Evolutionary conservation across 2,329 filamentous ascomycete species (phyloP).

Genomic region (Ceratocystis eucalypticola): DNA sequence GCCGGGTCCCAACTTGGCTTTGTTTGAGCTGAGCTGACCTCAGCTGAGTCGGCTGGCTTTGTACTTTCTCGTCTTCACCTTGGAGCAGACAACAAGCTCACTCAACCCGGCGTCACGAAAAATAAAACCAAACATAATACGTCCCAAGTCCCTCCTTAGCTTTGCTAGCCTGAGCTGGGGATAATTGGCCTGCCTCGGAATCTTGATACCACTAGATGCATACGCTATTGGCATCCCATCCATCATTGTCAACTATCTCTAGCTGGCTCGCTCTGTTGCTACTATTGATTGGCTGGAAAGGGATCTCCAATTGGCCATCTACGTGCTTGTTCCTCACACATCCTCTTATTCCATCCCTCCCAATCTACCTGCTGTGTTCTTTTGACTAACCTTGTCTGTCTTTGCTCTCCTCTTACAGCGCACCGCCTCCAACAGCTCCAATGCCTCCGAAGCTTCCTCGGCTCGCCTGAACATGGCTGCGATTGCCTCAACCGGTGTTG

Average conservation of each 20-base stretch:
- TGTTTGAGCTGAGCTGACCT: neutral
- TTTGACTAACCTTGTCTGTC: conserved; percentile 9
- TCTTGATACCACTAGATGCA: neutral
- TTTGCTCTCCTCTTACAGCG: conserved; percentile 32
- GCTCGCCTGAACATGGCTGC: conserved; percentile 78
- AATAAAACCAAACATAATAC: too few relatives aligned
- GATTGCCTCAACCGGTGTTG: conserved; percentile 71
- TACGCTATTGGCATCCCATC: neutral
- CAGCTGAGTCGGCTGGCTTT: too few relatives aligned
- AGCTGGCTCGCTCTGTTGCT: too few relatives aligned
- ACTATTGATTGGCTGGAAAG: neutral
- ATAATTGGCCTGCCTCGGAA: conserved; percentile 6
- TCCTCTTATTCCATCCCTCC: neutral
- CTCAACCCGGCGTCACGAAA: too few relatives aligned
- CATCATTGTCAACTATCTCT: neutral
- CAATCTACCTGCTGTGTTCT: conserved; percentile 4
- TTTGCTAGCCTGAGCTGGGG: neutral
- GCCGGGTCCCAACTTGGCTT: neutral
- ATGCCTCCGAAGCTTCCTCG: conserved; percentile 55
- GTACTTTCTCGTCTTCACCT: neutral
- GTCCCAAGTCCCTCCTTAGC: too few relatives aligned
- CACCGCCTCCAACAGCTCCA: conserved; percentile 59
- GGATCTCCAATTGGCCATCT: neutral
- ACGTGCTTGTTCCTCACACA: neutral
- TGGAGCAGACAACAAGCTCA: too few relatives aligned